Evolutionary conservation across 2,329 filamentous ascomycete species (phyloP).

Genomic region (Drechslerella stenobrocha): DNA sequence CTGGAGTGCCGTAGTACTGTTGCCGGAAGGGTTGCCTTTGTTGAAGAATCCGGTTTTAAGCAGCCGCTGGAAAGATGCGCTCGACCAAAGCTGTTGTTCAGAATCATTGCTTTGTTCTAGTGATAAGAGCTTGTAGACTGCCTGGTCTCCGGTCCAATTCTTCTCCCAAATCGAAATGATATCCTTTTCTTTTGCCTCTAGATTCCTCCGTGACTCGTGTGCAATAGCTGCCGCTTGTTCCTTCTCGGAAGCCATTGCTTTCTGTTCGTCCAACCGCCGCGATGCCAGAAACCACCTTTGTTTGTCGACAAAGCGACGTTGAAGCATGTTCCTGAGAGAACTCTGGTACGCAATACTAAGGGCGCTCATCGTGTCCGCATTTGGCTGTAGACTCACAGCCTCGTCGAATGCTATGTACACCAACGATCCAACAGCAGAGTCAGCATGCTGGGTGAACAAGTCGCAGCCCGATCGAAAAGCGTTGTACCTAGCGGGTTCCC

Average conservation of each 20-base stretch:
- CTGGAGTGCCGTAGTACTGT: conserved; percentile 31
- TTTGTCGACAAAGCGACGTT: conserved; percentile 45
- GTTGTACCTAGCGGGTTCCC: conserved; percentile 45
- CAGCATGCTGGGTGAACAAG: conserved; percentile 9
- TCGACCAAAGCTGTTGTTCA: conserved; percentile 51
- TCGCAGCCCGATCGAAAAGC: too few species aligned
- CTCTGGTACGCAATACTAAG: conserved; percentile 40
- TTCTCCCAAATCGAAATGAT: conserved; percentile 51
- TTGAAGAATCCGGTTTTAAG: conserved; percentile 49
- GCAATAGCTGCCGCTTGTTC: conserved; percentile 25
- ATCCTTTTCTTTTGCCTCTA: conserved; percentile 47
- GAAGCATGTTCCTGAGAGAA: conserved; percentile 35
- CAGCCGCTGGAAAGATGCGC: conserved; percentile 50
- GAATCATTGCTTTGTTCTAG: conserved; percentile 47
- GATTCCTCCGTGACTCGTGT: conserved; percentile 24
- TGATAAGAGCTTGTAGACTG: conserved; percentile 50
- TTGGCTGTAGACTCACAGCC: conserved; percentile 41
- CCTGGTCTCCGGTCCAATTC: conserved; percentile 53
- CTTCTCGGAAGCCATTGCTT: conserved; percentile 16
- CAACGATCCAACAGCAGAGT: conserved; percentile 3
- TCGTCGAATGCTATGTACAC: conserved; percentile 50
- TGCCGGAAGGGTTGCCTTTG: conserved; percentile 16
- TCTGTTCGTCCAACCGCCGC: conserved; percentile 36
- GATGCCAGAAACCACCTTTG: conserved; percentile 44
- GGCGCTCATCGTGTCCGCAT: conserved; percentile 43